These are phyloP conservation scores for Stachybotrys chartarum DNA, from an alignment of 2,329 filamentous ascomycete species.

Conservation along the genomic window DNA sequence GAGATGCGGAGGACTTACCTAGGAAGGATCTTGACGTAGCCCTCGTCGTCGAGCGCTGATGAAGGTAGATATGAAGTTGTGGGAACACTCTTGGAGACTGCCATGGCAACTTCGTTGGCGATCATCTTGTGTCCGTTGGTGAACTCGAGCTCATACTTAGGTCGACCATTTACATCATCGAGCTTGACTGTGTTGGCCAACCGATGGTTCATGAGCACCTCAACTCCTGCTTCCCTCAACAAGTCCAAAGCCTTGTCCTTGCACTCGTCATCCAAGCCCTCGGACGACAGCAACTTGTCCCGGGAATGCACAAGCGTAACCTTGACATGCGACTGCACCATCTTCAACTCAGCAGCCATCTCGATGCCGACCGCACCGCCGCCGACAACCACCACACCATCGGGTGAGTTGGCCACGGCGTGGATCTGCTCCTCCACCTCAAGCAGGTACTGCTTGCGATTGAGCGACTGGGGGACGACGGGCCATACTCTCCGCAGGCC, in stretches of 20 bases:
- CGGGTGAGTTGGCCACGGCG: constrained; percentile 39
- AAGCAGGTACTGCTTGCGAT: constrained; percentile 53
- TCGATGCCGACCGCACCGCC: constrained; percentile 75
- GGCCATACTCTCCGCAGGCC: constrained; percentile 66
- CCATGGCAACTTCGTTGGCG: constrained; percentile 61
- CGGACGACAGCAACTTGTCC: constrained; percentile 61
- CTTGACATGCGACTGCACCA: constrained; percentile 52
- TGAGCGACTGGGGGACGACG: constrained; percentile 61
- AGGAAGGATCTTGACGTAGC: constrained; percentile 56
- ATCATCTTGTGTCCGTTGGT: constrained; percentile 51
- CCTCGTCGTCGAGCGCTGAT: constrained; percentile 52
- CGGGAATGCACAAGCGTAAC: constrained; percentile 74
- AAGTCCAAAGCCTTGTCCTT: constrained; percentile 55
- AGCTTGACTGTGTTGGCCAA: constrained; percentile 41
- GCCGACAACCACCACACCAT: constrained; percentile 65
- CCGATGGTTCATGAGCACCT: constrained; percentile 56
- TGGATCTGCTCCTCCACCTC: constrained; percentile 56
- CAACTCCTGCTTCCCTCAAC: constrained; percentile 55
- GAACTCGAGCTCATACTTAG: constrained; percentile 45
- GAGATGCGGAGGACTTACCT: constrained; percentile 29
- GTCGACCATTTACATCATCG: constrained; percentile 32
- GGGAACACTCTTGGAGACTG: constrained; percentile 56
- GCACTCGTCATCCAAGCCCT: constrained; percentile 63
- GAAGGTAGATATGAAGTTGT: constrained; percentile 56
- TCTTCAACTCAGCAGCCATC: constrained; percentile 73